Conservation (phyloP, 2,329 filamentous ascomycete species). For the Dactylellina parvicollis region DNA sequence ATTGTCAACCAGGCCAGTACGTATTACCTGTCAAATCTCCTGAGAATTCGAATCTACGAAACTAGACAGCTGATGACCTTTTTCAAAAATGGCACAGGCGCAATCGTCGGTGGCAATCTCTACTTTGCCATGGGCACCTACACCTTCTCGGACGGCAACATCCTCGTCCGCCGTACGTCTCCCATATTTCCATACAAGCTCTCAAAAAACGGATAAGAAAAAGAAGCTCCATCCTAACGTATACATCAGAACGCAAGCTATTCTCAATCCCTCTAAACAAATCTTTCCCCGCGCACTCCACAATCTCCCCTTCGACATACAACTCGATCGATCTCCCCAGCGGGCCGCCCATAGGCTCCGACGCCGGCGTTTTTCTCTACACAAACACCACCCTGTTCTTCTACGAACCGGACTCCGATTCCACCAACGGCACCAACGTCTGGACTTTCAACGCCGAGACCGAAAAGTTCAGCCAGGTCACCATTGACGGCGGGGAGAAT, state of each 20-base stretch:
- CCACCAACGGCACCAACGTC: conserved; percentile 12
- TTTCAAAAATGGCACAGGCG: conserved; percentile 9
- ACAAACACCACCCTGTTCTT: conserved; percentile 52
- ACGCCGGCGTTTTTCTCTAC: conserved; percentile 34
- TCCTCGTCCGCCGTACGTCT: conserved; percentile 37
- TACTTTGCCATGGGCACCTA: conserved; percentile 41
- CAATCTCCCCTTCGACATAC: conserved; percentile 18
- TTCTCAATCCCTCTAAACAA: conserved; percentile 31
- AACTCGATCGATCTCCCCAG: conserved; percentile 23
- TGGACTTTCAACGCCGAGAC: conserved; percentile 42
- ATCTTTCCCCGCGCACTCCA: conserved; percentile 23
- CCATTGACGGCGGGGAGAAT: conserved; percentile 25
- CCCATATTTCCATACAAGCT: neutral
- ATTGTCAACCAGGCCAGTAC: conserved; percentile 41
- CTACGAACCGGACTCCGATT: conserved; percentile 27
- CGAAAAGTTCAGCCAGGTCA: conserved; percentile 17
- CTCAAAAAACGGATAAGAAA: no score
- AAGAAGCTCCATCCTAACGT: no score
- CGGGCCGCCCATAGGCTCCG: conserved; percentile 21
- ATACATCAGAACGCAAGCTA: conserved; percentile 44
- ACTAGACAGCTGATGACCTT: no score
- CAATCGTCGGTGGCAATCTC: conserved; percentile 40
- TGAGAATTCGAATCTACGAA: no score
- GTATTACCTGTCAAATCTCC: neutral
- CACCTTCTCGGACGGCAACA: conserved; percentile 38